Evolutionary conservation across 2,329 filamentous ascomycete species (phyloP), one percentile per base, ranked within the genome.

Genomic region (Cladobotryum protrusum): DNA sequence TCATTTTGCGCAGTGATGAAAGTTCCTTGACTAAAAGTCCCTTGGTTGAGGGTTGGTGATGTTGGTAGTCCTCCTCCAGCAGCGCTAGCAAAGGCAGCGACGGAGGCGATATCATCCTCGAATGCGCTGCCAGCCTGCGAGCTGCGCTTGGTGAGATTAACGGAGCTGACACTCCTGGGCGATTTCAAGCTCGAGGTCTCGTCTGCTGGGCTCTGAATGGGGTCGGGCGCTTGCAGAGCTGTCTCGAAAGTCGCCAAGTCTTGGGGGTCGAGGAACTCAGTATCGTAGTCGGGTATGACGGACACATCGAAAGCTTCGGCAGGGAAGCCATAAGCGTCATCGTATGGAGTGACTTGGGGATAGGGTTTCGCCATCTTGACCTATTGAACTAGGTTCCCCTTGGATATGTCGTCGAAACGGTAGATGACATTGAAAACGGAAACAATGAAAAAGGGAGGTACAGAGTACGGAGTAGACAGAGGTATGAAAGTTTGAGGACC

Each of bases 1-100:
- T 99, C 93, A 66, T 95, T 95, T 63, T 95, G 82, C 37, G 93
- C 92, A 3, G 89, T 87, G 60, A 97, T 89, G 64, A 91, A 90
- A 45, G 81, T 70, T 36, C 68, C 70, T 51, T 68, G 66, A 2
- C 37, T 54, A 55, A 57, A 67, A 49, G 53, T 52, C 5, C 20
- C 20, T 51, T 68, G 66, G 2, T 37, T 54, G 55, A 57, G 67
- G 49, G 53, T 52, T 6, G 56, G 51, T 4, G 59, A 52, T 8
- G 57, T 48, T 3, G 57, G 53, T 17, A 66, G 34, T 6, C 72
- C 67, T 19, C 68, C 65, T 3, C 70, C 68, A 1, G 68, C 68
- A 17, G 69, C 66, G 1, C 68, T 70, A 0, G 68, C 66, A 2
- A 68, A 63, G 1, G 68, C 65, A n/a, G 67, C 61, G 34, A 73